phyloP scores from a whole-genome alignment of 2,329 filamentous ascomycete species.

The Hypoxylon sp. region DNA sequence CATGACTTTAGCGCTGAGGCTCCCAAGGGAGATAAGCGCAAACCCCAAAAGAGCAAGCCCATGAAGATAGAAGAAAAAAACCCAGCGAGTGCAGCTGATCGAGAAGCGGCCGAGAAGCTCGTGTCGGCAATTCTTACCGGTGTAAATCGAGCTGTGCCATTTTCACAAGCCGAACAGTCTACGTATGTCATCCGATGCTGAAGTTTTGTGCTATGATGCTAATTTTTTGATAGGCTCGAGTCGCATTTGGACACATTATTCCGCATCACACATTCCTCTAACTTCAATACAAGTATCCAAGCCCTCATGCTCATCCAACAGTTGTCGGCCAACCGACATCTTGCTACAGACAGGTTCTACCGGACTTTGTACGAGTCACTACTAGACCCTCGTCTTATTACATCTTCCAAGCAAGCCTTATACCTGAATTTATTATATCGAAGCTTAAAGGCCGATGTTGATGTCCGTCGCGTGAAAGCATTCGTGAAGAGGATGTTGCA shows the following conservation, averaged over 20 bases:
- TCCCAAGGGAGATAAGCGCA: conserved; percentile 53
- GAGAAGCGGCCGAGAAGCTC: conserved; percentile 87
- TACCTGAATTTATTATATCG: conserved; percentile 93
- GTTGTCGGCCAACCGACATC: conserved; percentile 79
- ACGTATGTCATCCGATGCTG: conserved; percentile 61
- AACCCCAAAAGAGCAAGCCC: conserved; percentile 61
- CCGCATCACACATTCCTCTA: conserved; percentile 94
- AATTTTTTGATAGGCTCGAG: conserved; percentile 68
- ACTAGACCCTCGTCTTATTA: conserved; percentile 85
- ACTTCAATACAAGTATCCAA: conserved; percentile 98
- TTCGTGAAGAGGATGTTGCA: conserved; percentile 95
- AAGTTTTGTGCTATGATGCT: conserved; percentile 31
- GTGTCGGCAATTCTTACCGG: conserved; percentile 91
- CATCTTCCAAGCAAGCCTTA: conserved; percentile 92
- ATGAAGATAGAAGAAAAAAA: conserved; percentile 50
- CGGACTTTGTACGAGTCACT: conserved; percentile 94
- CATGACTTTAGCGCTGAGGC: conserved; percentile 51
- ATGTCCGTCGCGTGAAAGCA: conserved; percentile 89
- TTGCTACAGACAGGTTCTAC: conserved; percentile 91
- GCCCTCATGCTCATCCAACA: conserved; percentile 95
- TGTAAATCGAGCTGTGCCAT: conserved; percentile 95
- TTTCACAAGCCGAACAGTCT: conserved; percentile 81
- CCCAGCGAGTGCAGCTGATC: conserved; percentile 52
- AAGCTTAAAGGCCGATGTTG: conserved; percentile 88
- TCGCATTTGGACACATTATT: conserved; percentile 94